Base-by-base conservation (phyloP, 1,139 yeast genomes). In the Saccharomycopsis phalli region DNA sequence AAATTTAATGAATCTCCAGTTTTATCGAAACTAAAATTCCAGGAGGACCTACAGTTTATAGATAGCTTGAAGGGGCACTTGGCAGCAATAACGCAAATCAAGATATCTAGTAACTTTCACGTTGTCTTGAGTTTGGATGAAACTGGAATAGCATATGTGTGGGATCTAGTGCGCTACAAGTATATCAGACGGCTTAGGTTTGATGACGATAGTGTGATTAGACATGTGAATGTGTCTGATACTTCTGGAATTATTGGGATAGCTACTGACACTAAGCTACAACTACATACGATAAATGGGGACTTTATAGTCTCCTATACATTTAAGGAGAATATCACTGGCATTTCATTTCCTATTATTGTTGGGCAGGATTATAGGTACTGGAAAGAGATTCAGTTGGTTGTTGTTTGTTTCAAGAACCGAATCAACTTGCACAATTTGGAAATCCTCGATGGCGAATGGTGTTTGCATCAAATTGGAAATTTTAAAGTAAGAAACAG, bases 81-180 rank as follows among this genome's bases (percentile, higher is more conserved):
- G 2, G 46, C 61, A 3, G 53, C 60, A 0, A 61, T 81, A 4
- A 55, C 53, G 11, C 63, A 62, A 14, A 53, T 81, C 28, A 59
- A 60, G 33, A 62, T 62, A 37, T 67, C 76, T 34, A 62, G 65
- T n/a, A 69, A 71, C 37, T 76, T 63, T 53, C 73, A 75, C 39
- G 55, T 70, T 2, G 62, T 78, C 2, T 46, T 77, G 8, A 69
- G 77, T 42, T 54, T 71, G 16, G 86, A 79, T 53, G 45, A 37
- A 0, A 56, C 53, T 3, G 83, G 87, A 0, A 53, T 55, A 2
- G 71, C 71, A 3, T 68, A 66, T 20, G 47, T 73, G 4, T 79
- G 88, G 88, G 82, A 81, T 50, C 51, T 73, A 33, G 65, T 74
- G 0, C 57, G 77, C 25, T 65, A 63, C 42, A 67, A 65, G 39